Evolutionary conservation across 331 rosid species (phyloP), one percentile per base, ranked within the genome.

Genomic region (Malus hybrid): DNA sequence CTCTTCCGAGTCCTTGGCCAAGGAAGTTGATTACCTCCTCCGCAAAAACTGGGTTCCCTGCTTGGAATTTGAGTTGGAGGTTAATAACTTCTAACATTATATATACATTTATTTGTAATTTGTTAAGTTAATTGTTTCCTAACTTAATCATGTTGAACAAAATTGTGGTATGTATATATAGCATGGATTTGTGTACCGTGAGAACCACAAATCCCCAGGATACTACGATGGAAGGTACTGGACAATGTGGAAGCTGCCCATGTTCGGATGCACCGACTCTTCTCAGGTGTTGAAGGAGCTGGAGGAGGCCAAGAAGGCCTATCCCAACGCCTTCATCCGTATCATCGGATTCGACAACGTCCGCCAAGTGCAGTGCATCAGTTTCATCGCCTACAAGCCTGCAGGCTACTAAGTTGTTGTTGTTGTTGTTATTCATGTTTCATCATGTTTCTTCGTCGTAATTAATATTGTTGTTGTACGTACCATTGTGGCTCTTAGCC

Each of bases 301-400:
- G 24, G 69, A 82, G 6, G 90, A 87, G 71, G 18, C 5, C 65
- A 68, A 36, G 48, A 73, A 55, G 42, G n/a, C 3, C 2, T 55
- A 86, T 81, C 90, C 90, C 6, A 0, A 0, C 0, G 6, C 78
- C 9, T 80, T 77, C 52, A 24, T 84, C 32, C 81, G 92, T 11
- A 90, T 90, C 90, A 87, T 90, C 13, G 90, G 90, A 64, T 90
- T 90, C 33, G 95, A 90, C 92, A 90, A 82, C n/a, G 32, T 16
- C 46, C 90, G 95, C 15, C 95, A 89, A 86, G 81, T 76, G 66
- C 86, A 83, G 77, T 81, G 82, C 79, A 48, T 78, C 78, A 83
- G 86, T 86, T 80, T 89, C 91, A 89, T 89, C 50, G 93, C 91
- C 73, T 79, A 83, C 93, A 83, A 34, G 73, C 91, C 93, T 0